Evolutionary conservation across 139 green algal genomes (phyloP).

Genomic region (Chlorella sp.): DNA sequence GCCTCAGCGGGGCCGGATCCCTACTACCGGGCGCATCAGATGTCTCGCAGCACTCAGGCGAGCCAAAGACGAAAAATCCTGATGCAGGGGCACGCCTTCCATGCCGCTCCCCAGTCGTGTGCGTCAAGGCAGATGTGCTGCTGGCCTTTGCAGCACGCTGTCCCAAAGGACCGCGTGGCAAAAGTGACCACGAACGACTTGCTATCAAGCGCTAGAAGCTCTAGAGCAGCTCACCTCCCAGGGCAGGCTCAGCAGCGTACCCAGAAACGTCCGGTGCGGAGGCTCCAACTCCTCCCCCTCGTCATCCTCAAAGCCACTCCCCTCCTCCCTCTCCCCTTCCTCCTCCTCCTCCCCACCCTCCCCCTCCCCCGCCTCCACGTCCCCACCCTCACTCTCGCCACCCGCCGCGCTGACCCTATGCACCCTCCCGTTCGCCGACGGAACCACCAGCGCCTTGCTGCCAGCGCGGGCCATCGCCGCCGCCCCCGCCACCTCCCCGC

Average conservation of each 20-base stretch:
- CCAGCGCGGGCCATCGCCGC: no score
- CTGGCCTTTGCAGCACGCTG: background rate
- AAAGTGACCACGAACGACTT: no score
- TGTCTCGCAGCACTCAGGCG: background rate
- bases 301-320: background rate
- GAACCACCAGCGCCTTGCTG: background rate
- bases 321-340: background rate
- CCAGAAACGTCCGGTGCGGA: conserved; percentile 1
- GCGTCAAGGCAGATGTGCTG: background rate
- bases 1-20: background rate
- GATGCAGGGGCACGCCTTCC: background rate
- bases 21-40: background rate
- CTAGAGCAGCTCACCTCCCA: conserved; percentile 15
- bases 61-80: no score
- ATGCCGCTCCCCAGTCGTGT: background rate
- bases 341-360: background rate
- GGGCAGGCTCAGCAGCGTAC: conserved; percentile 13
- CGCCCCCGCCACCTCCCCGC: no score
- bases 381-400: background rate
- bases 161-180: no score
- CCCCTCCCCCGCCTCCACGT: background rate
- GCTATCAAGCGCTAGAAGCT: no score
- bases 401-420: background rate
- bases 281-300: background rate
- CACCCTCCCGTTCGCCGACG: background rate